Evolutionary conservation across 345 rosid genomes (phyloP).

Genomic region (Gossypium longicalyx): DNA sequence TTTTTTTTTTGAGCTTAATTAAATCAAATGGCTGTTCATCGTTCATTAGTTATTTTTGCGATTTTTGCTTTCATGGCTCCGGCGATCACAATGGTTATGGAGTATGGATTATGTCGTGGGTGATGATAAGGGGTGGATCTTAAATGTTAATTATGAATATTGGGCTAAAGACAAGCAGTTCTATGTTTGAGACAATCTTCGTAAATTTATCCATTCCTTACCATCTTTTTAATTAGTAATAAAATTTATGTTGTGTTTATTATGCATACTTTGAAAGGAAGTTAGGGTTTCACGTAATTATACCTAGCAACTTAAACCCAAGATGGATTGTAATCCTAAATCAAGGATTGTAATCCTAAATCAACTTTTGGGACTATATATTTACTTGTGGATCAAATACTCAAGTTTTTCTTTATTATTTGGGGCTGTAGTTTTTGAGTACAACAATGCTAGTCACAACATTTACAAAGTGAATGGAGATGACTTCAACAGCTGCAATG

Average conservation of each 20-base stretch:
- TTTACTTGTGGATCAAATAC: neutral
- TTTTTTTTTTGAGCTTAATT: neutral
- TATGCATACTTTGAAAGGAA: no score
- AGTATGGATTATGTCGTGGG: neutral
- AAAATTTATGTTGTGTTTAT: no score
- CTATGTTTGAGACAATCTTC: neutral
- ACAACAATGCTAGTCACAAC: neutral
- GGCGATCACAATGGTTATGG: neutral
- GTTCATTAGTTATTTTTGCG: neutral
- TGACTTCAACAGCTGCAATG: neutral
- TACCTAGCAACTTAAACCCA: no score
- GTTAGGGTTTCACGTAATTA: no score
- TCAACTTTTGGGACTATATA: neutral
- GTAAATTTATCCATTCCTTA: neutral
- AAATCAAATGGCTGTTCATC: neutral
- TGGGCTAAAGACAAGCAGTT: slow-evolving; percentile 7
- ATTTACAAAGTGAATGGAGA: neutral
- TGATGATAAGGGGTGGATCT: neutral
- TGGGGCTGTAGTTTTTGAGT: neutral
- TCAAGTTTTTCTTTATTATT: neutral
- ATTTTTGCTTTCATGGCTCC: slow-evolving; percentile 1
- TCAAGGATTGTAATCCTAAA: neutral
- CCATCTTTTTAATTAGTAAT: neutral
- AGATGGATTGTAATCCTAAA: no score
- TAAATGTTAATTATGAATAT: neutral